phyloP scores from a whole-genome alignment of 139 green algal species.

The Eudorina sp. region DNA sequence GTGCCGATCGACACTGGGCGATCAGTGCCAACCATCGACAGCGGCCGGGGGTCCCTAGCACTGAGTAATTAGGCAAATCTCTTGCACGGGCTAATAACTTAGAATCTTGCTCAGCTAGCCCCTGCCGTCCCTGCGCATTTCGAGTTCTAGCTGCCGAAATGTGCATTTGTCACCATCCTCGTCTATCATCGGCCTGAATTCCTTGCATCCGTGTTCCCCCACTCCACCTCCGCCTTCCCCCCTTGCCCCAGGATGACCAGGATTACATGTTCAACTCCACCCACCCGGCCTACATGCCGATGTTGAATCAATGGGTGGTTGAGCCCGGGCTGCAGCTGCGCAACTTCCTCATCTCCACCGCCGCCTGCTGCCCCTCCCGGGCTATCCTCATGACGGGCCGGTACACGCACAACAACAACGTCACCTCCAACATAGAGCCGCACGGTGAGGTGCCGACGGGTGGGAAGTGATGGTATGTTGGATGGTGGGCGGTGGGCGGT shows the following conservation, averaged over 20 bases:
- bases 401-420: conserved; percentile 45
- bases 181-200: too few species aligned
- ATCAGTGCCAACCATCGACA: too few species aligned
- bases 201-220: too few species aligned
- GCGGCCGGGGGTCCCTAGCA: too few species aligned
- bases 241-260: conserved; percentile 29
- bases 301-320: background rate
- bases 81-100: too few species aligned
- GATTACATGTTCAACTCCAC: conserved; percentile 38
- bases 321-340: conserved; percentile 27
- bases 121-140: too few species aligned
- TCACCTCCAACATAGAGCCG: conserved; percentile 30
- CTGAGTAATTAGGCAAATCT: too few species aligned
- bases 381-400: conserved; percentile 21
- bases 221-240: too few species aligned
- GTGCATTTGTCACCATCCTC: background rate
- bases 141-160: too few species aligned
- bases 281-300: conserved; percentile 15
- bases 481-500: background rate
- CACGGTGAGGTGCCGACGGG: background rate
- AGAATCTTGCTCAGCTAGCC: too few species aligned
- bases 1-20: too few species aligned
- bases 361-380: conserved; percentile 29
- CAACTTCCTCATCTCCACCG: conserved; percentile 20
- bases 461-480: background rate